Base-by-base conservation (phyloP, 345 rosid species). In the Durio zibethinus region DNA sequence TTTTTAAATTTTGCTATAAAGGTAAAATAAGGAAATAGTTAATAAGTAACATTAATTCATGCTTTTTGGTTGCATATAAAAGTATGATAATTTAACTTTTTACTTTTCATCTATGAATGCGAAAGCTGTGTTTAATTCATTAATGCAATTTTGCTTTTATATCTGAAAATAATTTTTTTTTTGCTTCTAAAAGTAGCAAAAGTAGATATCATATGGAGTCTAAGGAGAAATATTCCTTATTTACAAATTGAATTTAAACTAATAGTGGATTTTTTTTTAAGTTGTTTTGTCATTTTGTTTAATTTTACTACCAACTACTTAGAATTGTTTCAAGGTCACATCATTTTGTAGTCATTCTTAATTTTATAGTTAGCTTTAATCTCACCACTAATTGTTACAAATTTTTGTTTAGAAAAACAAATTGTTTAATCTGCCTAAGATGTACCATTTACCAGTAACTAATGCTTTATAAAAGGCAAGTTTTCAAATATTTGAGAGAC, bases 361-460 rank as follows among this genome's bases (percentile, higher is more conserved):
- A n/a, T n/a, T n/a, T n/a, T n/a, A n/a, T n/a, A n/a, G n/a, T n/a
- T n/a, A n/a, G n/a, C n/a, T n/a, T n/a, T n/a, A n/a, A n/a, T n/a
- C n/a, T n/a, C n/a, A n/a, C n/a, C n/a, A n/a, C n/a, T n/a, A n/a
- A n/a, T n/a, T n/a, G n/a, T n/a, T n/a, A n/a, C n/a, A n/a, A n/a
- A n/a, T n/a, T n/a, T n/a, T n/a, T n/a, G n/a, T n/a, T n/a, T n/a
- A n/a, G n/a, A n/a, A n/a, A n/a, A n/a, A n/a, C n/a, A n/a, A n/a
- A n/a, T n/a, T n/a, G n/a, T n/a, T n/a, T n/a, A n/a, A n/a, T n/a
- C n/a, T n/a, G 97, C 98, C 97, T 62, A 94, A 97, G 59, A 92
- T 92, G 94, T 94, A 94, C 80, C 97, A 91, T 77, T 94, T 97
- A 3, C 97, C 97, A 0, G 97, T 91, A 1, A 92, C 94, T 62